These are phyloP conservation scores for Didymosphaeria variabile DNA, from an alignment of 2,329 filamentous ascomycete genomes.

Conservation along the genomic window DNA sequence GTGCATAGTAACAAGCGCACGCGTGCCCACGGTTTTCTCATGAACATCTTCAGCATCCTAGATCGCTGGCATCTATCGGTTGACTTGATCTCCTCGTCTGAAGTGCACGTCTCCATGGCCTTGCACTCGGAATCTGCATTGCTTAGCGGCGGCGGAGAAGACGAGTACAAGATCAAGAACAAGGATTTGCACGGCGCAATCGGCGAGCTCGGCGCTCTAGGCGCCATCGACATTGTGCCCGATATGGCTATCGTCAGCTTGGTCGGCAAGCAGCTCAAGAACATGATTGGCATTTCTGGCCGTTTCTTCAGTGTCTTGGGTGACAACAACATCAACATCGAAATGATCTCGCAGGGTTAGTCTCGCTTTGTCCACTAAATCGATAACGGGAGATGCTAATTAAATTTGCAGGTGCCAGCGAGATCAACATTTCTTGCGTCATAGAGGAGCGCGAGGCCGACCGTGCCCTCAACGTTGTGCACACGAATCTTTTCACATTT, in stretches of 20 bases:
- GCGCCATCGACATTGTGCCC: constrained; percentile 87
- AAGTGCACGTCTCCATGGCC: constrained; percentile 97
- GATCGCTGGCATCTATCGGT: constrained; percentile 88
- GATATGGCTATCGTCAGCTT: constrained; percentile 96
- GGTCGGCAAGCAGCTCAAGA: constrained; percentile 95
- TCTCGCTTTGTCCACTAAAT: not conserved
- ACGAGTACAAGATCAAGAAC: constrained; percentile 59
- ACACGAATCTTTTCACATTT: constrained; percentile 97
- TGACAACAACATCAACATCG: constrained; percentile 93
- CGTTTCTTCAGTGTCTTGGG: constrained; percentile 95
- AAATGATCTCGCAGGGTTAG: constrained; percentile 98
- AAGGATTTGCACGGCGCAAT: constrained; percentile 62
- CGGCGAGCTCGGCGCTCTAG: constrained; percentile 78
- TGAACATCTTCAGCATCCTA: constrained; percentile 89
- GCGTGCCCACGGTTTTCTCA: constrained; percentile 94
- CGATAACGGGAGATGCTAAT: not conserved
- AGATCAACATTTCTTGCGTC: constrained; percentile 99
- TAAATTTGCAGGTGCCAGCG: constrained; percentile 78
- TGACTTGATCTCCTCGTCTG: constrained; percentile 93
- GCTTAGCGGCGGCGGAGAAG: constrained; percentile 56
- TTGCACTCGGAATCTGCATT: constrained; percentile 79
- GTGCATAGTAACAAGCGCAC: constrained; percentile 98
- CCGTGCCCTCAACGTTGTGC: constrained; percentile 92
- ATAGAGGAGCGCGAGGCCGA: constrained; percentile 92
- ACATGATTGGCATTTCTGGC: constrained; percentile 91